Evolutionary conservation across 768 basidiomycete species (phyloP).

Genomic region (Baorangia bicolor): DNA sequence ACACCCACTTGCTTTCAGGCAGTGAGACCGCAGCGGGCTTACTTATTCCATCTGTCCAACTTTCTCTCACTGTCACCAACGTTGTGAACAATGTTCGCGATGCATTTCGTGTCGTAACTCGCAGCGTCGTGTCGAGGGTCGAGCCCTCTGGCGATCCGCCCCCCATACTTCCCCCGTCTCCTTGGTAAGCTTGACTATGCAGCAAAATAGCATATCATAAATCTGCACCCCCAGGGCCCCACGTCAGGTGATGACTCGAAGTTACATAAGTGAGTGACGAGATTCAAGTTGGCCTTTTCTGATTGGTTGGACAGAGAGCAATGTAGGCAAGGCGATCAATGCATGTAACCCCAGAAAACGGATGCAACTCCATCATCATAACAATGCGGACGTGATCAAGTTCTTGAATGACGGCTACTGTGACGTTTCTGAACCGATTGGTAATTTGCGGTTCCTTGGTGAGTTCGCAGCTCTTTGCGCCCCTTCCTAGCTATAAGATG

Average conservation of each 20-base stretch:
- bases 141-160: neutral
- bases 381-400: constrained; percentile 61
- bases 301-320: neutral
- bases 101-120: neutral
- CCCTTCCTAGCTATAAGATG: neutral
- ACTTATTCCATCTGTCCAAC: too few species aligned
- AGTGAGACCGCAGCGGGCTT: too few species aligned
- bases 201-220: neutral
- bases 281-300: neutral
- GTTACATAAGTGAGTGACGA: constrained; percentile 36
- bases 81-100: neutral
- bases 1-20: neutral
- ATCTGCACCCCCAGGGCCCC: neutral
- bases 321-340: neutral
- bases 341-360: neutral
- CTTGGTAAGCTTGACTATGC: neutral
- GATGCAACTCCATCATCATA: constrained; percentile 41
- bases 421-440: constrained; percentile 59
- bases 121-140: neutral
- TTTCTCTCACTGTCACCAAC: neutral
- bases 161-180: neutral
- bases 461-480: constrained; percentile 13
- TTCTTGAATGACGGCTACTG: constrained; percentile 73
- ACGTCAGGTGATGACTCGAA: constrained; percentile 33
- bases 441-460: constrained; percentile 58